phyloP scores from a whole-genome alignment of 805 yeast species.

The Brettanomyces nanus region DNA sequence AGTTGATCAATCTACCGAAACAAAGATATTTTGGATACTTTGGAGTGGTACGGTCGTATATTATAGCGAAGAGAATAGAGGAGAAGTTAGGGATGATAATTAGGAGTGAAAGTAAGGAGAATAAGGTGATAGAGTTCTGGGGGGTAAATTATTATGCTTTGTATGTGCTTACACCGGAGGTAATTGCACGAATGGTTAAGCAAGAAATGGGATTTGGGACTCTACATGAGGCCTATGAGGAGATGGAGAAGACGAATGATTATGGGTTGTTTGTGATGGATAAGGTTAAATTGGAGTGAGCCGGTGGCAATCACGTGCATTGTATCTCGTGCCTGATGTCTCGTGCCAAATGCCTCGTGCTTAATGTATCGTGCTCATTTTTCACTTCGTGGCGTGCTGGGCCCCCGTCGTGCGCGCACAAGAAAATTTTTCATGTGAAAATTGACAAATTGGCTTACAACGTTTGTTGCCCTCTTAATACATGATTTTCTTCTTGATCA shows the following conservation, averaged over 20 bases:
- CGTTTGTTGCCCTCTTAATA: neutral
- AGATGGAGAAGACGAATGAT: constrained; percentile 37
- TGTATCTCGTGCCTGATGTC: too few relatives aligned
- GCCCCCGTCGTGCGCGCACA: too few relatives aligned
- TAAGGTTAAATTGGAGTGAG: constrained; percentile 7
- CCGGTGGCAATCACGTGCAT: too few relatives aligned
- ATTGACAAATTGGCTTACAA: neutral
- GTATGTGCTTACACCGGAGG: constrained; percentile 57
- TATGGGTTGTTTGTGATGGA: constrained; percentile 29
- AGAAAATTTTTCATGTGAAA: too few relatives aligned
- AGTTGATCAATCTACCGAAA: constrained; percentile 39
- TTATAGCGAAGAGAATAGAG: constrained; percentile 36
- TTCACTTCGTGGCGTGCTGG: too few relatives aligned
- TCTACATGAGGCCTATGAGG: constrained; percentile 37
- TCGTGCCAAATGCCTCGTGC: too few relatives aligned
- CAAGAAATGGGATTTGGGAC: constrained; percentile 32
- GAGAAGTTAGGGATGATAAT: constrained; percentile 26
- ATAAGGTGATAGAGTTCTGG: constrained; percentile 53
- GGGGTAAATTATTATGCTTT: constrained; percentile 45
- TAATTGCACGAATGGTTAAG: constrained; percentile 42
- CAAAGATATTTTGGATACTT: constrained; percentile 49
- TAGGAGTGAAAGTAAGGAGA: constrained; percentile 19
- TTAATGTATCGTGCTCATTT: too few relatives aligned
- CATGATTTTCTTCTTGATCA: neutral
- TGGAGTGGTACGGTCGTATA: constrained; percentile 50